phyloP scores from a whole-genome alignment of 805 yeast species.

The Starmerella etchellsii region DNA sequence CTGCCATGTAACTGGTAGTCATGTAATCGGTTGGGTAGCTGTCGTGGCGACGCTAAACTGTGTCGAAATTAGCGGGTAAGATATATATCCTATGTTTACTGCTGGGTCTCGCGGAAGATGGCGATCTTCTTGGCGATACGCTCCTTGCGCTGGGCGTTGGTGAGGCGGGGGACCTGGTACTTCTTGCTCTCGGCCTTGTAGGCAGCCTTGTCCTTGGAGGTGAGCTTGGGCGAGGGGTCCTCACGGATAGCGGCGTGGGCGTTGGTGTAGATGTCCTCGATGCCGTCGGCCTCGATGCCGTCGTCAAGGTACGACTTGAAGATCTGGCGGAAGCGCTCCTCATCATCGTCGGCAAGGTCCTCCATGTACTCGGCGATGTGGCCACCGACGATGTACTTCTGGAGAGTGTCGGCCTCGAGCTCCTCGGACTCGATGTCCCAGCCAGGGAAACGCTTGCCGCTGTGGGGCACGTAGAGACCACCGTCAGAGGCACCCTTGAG shows the following conservation, averaged over 20 bases:
- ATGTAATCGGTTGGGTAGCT: too few species aligned
- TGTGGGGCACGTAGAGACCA: constrained; percentile 98
- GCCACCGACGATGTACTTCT: constrained; percentile 99
- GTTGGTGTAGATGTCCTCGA: constrained; percentile 88
- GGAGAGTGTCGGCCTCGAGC: constrained; percentile 90
- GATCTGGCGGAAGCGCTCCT: constrained; percentile 93
- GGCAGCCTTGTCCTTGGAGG: constrained; percentile 92
- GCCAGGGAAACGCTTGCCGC: constrained; percentile 99
- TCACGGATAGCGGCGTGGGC: constrained; percentile 96
- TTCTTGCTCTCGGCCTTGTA: constrained; percentile 94
- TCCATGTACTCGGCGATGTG: constrained; percentile 99
- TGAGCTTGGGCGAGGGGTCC: constrained; percentile 82
- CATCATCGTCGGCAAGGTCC: constrained; percentile 99
- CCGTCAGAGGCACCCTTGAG: constrained; percentile 99
- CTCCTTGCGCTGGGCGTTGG: constrained; percentile 83
- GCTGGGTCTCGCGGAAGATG: constrained; percentile 36
- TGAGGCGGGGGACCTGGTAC: constrained; percentile 76
- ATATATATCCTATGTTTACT: too few species aligned
- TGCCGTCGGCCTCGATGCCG: constrained; percentile 90
- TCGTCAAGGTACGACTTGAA: constrained; percentile 95
- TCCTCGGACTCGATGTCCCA: constrained; percentile 98
- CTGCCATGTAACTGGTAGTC: too few species aligned
- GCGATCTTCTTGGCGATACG: constrained; percentile 88
- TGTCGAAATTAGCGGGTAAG: too few species aligned
- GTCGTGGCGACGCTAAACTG: too few species aligned